Conservation (phyloP, 2,329 filamentous ascomycete genomes). For the Penicillium sp. region DNA sequence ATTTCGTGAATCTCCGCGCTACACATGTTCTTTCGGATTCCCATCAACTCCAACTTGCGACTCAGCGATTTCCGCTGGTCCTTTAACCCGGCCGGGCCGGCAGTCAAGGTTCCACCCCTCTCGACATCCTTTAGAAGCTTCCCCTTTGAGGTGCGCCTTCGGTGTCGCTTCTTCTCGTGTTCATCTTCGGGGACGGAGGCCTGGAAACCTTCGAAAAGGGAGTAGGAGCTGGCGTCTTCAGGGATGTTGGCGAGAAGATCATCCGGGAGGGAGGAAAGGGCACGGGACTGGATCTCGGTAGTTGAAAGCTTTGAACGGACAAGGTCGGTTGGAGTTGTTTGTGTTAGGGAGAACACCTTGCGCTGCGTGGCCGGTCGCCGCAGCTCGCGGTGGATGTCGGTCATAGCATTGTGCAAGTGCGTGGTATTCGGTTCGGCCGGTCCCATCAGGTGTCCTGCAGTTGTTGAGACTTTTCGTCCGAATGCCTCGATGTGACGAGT, state of each 20-base stretch:
- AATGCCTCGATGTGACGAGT: slow-evolving; percentile 88
- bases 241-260: slow-evolving; percentile 87
- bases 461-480: slow-evolving; percentile 89
- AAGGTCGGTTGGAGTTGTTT: slow-evolving; percentile 88
- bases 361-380: slow-evolving; percentile 79
- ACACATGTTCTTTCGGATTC: slow-evolving; percentile 94
- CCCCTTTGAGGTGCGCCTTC: slow-evolving; percentile 68
- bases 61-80: slow-evolving; percentile 76
- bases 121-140: slow-evolving; percentile 66
- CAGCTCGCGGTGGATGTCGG: slow-evolving; percentile 84
- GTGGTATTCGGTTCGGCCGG: slow-evolving; percentile 55
- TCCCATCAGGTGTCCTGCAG: slow-evolving; percentile 83
- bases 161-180: slow-evolving; percentile 63
- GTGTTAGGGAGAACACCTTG: slow-evolving; percentile 85
- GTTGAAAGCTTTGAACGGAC: slow-evolving; percentile 89
- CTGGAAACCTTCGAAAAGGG: slow-evolving; percentile 94
- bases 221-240: slow-evolving; percentile 80
- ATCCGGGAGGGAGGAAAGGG: slow-evolving; percentile 82
- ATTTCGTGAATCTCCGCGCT: slow-evolving; percentile 94
- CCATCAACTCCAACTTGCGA: slow-evolving; percentile 86
- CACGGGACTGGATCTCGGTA: slow-evolving; percentile 89
- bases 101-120: slow-evolving; percentile 55
- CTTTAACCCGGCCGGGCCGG: slow-evolving; percentile 69
- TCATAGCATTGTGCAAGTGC: slow-evolving; percentile 84
- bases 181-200: slow-evolving; percentile 74